A percentile compares a stretch with the other conserved stretches of the same genome.
Evolutionary conservation across 2,329 filamentous ascomycete genomes (phyloP).

Genomic region (Aspergillus costaricaensis): DNA sequence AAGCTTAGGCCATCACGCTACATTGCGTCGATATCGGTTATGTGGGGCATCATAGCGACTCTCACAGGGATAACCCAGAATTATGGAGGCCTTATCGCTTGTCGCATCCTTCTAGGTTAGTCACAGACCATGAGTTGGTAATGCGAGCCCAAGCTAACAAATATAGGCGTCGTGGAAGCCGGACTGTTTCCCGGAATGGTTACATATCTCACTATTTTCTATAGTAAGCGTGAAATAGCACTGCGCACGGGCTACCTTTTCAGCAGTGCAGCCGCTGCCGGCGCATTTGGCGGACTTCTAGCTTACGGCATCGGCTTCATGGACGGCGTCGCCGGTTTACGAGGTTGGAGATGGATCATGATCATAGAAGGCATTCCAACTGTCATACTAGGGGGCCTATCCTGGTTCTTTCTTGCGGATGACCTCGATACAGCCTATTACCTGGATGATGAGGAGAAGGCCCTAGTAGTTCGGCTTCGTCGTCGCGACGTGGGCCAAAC

Average conservation of each 20-base stretch:
- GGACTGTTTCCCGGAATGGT: slow-evolving; percentile 69
- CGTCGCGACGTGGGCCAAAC: slow-evolving; percentile 53
- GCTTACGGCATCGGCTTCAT: slow-evolving; percentile 74
- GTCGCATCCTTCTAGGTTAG: slow-evolving; percentile 61
- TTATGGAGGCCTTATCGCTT: slow-evolving; percentile 67
- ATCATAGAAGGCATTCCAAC: slow-evolving; percentile 59
- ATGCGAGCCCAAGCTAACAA: not conserved
- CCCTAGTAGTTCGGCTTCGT: slow-evolving; percentile 56
- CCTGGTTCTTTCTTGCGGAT: slow-evolving; percentile 64
- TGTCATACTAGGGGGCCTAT: slow-evolving; percentile 57
- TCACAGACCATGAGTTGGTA: not conserved
- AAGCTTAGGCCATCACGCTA: slow-evolving; percentile 64
- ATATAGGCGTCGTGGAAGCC: slow-evolving; percentile 63
- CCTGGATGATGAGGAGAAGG: slow-evolving; percentile 60
- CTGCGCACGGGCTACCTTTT: slow-evolving; percentile 74
- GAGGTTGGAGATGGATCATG: slow-evolving; percentile 74
- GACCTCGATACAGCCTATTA: slow-evolving; percentile 66
- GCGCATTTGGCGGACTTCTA: slow-evolving; percentile 70
- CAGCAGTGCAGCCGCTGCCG: slow-evolving; percentile 64
- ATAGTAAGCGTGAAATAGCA: slow-evolving; percentile 71
- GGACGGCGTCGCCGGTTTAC: slow-evolving; percentile 64
- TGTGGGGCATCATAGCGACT: slow-evolving; percentile 52
- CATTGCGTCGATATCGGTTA: slow-evolving; percentile 60
- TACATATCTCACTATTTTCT: slow-evolving; percentile 74
- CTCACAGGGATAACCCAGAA: slow-evolving; percentile 66